Base-by-base conservation (phyloP, 306 rosid species). In the Cercis canadensis region DNA sequence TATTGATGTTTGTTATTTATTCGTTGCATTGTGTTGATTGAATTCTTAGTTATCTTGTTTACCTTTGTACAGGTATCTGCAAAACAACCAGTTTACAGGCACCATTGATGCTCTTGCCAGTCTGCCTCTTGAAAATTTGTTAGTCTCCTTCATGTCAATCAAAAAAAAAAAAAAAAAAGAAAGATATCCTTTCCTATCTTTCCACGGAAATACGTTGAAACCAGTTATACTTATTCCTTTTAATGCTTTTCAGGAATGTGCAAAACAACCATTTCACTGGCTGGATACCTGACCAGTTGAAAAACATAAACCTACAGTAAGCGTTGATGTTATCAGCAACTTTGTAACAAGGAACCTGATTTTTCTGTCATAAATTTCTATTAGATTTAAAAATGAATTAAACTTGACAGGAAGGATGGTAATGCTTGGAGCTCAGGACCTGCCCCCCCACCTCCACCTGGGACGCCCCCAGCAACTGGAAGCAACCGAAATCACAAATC, bases 391-490 rank as follows among this genome's bases (percentile, higher is more conserved):
- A 70, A 53, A 36, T 64, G 53, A 41, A 58, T 67, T 71, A 65
- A 78, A 65, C 64, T 56, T 79, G 56, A 75, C 96, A 91, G 97
- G 77, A 84, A 53, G 75, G 80, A 77, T 34, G 96, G 96, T 44
- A 95, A 95, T 78, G n/a, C 74, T 2, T 95, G 96, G 96, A 95
- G 60, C 72, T 84, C 94, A 13, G 99, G 96, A 41, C 85, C 96
- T 83, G 96, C 99, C 51, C 99, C 99, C 49, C 99, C 96, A 56
- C 95, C 97, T 56, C 97, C 99, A 45, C 99, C 99, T 41, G 97
- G 97, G 46, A 87, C 97, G 9, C 96, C 97, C 63, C 92, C 96
- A 60, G 51, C 78, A 50, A 59, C 60, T 60, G 74, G 65, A 71
- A 46, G 61, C 65, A 80, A 65, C 36, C 86, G 80, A 63, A 76